A percentile compares a stretch with the other conserved stretches of the same genome.
Conservation (phyloP, 805 yeast genomes). For the Candida odintsovae region DNA sequence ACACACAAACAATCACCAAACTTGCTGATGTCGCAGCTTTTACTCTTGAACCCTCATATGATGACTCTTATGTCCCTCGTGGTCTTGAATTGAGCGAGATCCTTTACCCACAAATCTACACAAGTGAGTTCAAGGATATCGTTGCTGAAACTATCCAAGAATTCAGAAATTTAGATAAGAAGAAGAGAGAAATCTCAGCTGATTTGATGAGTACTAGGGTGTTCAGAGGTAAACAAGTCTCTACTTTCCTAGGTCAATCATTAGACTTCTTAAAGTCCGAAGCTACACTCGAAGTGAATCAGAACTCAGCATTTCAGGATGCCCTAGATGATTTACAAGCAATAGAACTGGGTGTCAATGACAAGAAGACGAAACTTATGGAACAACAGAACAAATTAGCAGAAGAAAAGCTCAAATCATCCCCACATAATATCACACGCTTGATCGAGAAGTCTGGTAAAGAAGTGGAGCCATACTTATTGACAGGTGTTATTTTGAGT, state of each 20-base stretch:
- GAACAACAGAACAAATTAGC: conserved; percentile 8
- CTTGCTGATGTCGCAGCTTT: conserved; percentile 32
- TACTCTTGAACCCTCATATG: conserved; percentile 19
- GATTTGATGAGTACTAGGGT: conserved; percentile 22
- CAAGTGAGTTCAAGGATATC: conserved; percentile 20
- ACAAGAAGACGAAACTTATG: conserved; percentile 3
- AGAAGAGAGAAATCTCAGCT: conserved; percentile 13
- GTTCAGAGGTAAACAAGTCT: conserved; percentile 28
- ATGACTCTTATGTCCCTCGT: conserved; percentile 5
- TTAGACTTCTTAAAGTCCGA: conserved; percentile 19
- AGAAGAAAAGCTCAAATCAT: conserved; percentile 12
- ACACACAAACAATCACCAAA: conserved; percentile 16
- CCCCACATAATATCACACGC: conserved; percentile 23
- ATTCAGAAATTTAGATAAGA: conserved; percentile 3
- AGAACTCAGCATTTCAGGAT: conserved; percentile 1
- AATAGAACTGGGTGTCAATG: conserved; percentile 10
- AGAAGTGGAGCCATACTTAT: conserved; percentile 31
- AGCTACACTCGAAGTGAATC: background rate
- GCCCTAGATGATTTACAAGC: conserved; percentile 20
- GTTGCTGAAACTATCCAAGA: conserved; percentile 5
- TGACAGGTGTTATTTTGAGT: conserved; percentile 31
- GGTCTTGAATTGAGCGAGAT: conserved; percentile 26
- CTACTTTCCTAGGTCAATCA: conserved; percentile 21
- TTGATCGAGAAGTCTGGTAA: conserved; percentile 19
- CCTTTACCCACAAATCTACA: conserved; percentile 36